These are phyloP conservation scores for Botryotinia narcissicola DNA, from an alignment of 2,329 filamentous ascomycete species.

Conservation along the genomic window DNA sequence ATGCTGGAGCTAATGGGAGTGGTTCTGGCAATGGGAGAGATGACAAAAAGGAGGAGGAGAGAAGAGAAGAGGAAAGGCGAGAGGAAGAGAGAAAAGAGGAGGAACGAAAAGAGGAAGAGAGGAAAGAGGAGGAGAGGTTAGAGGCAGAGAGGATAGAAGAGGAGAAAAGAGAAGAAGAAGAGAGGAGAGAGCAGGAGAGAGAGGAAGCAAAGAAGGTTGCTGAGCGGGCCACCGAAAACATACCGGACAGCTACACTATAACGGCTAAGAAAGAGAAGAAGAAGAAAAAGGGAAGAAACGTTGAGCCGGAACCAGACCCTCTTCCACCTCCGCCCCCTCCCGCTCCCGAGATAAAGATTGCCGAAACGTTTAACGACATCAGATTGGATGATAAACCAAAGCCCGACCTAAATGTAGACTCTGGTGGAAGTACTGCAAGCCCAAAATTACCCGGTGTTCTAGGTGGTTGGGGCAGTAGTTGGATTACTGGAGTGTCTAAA, in stretches of 20 bases:
- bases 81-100: slow-evolving; percentile 41
- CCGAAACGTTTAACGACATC: slow-evolving; percentile 64
- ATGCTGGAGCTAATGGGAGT: slow-evolving; percentile 37
- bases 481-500: slow-evolving; percentile 49
- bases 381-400: slow-evolving; percentile 63
- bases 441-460: slow-evolving; percentile 46
- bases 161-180: slow-evolving; percentile 6
- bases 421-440: slow-evolving; percentile 40
- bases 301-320: slow-evolving; percentile 35
- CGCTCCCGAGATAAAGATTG: slow-evolving; percentile 40
- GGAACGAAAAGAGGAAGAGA: slow-evolving; percentile 42
- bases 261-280: slow-evolving; percentile 45
- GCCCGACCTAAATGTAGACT: slow-evolving; percentile 54
- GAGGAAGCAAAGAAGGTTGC: slow-evolving; percentile 29
- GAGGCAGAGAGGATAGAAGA: slow-evolving; percentile 56
- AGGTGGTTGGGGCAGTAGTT: slow-evolving; percentile 59
- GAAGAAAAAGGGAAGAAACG: slow-evolving; percentile 45
- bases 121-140: slow-evolving; percentile 44
- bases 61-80: slow-evolving; percentile 51
- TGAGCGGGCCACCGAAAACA: neutral
- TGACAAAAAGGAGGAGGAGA: slow-evolving; percentile 40
- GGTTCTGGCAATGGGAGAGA: slow-evolving; percentile 39
- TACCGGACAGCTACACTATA: slow-evolving; percentile 1
- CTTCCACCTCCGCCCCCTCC: slow-evolving; percentile 30
- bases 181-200: slow-evolving; percentile 8